These are phyloP conservation scores for Collybia sordida DNA, from an alignment of 768 basidiomycete genomes.

Conservation along the genomic window DNA sequence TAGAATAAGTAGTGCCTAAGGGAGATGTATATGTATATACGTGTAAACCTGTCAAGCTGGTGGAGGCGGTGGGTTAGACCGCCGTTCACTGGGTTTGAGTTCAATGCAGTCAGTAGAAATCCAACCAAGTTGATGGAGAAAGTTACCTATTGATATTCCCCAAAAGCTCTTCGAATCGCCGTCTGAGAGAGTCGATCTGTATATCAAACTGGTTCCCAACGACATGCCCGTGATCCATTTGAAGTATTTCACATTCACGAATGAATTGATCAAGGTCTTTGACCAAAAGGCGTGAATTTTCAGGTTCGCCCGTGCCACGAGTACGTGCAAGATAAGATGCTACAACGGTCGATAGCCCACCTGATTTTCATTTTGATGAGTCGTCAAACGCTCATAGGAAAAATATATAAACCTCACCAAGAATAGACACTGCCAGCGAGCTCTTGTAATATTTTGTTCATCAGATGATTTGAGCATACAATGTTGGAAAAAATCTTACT, in stretches of 20 bases:
- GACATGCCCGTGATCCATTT: conserved; percentile 54
- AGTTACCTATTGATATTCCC: conserved; percentile 39
- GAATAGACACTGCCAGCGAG: conserved; percentile 32
- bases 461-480: not conserved
- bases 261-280: conserved; percentile 69
- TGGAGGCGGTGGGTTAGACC: conserved; percentile 14
- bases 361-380: conserved; percentile 23
- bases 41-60: conserved; percentile 6
- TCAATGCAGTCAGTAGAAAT: not conserved
- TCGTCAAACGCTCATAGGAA: not conserved
- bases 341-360: conserved; percentile 65
- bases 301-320: conserved; percentile 71
- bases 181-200: conserved; percentile 33
- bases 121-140: not conserved
- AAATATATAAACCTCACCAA: conserved; percentile 26
- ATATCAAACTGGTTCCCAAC: conserved; percentile 33
- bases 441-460: conserved; percentile 24
- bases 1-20: not conserved
- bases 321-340: conserved; percentile 73
- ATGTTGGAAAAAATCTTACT: conserved; percentile 26
- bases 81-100: conserved; percentile 13
- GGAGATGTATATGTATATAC: not conserved
- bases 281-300: conserved; percentile 51
- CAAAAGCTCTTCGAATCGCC: conserved; percentile 46
- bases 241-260: conserved; percentile 57